Evolutionary conservation across 371 early-diverging fungal genomes (phyloP), one percentile per base, ranked within the genome.

Genomic region (Mortierella sp.): DNA sequence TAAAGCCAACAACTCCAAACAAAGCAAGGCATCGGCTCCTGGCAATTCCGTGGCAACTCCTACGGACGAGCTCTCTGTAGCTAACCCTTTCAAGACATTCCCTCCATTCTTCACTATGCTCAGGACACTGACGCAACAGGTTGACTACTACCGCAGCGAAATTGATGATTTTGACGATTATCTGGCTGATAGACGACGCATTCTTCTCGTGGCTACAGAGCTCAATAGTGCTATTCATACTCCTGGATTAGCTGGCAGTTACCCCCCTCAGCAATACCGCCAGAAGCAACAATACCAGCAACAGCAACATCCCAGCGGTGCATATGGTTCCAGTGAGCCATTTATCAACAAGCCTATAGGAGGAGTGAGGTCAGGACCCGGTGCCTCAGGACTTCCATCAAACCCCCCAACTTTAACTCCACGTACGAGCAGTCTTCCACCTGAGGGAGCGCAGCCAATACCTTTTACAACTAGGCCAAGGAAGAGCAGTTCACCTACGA

Each of bases 71-170:
- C 45, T 38, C 13, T 63, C 77, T 22, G 73, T 65, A 19, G 50
- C 62, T 6, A 58, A 66, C 4, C 58, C 84, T 13, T 91, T 91
- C 71, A 89, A 88, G 64, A 87, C 88, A 0, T 91, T 88, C 68
- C 92, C 92, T 2, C 89, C 90, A 0, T 87, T 92, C 63, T 92
- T 91, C 67, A 90, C 91, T 0, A 74, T 92, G 58, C 83, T 92
- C 40, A 88, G 85, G 57, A 91, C 90, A 1, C 64, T 92, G 38
- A 91, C 90, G 2, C 88, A 92, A 61, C 91, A 92, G 69, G 87
- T 92, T n/a, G 90, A 89, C 62, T 92, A 86, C 65, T 92, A 92
- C 77, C 88, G 92, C 4, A 88, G 90, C 6, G 90, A 89, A 68
- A 84, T 90, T 33, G 86, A 86, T 28, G 72, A 70, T 1, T 92